Conservation (phyloP, 768 basidiomycete species). For the Mycena latifolia region DNA sequence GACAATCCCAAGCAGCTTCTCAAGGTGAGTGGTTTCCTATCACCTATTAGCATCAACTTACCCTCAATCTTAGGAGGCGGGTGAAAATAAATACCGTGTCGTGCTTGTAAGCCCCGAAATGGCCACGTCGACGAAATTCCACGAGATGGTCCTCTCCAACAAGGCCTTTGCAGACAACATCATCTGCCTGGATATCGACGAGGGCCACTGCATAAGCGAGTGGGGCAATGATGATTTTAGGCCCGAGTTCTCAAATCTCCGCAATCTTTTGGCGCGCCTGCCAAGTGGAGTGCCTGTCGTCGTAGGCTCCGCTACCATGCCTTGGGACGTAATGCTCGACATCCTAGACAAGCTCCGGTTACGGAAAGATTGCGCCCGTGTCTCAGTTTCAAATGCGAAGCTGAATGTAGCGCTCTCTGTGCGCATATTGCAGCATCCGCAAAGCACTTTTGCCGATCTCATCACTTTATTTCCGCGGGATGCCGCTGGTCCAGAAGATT, state of each 20-base stretch:
- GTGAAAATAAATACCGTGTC: conserved; percentile 27
- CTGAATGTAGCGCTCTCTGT: conserved; percentile 22
- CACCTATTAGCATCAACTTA: not conserved
- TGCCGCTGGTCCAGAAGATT: not conserved
- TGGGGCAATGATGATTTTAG: conserved; percentile 34
- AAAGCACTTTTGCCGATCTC: conserved; percentile 17
- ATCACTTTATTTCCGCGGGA: conserved; percentile 5
- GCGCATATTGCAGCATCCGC: conserved; percentile 24
- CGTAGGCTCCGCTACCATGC: conserved; percentile 15
- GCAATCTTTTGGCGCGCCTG: conserved; percentile 5
- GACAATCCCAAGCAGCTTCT: not conserved
- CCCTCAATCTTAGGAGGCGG: not conserved
- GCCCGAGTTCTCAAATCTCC: conserved; percentile 13
- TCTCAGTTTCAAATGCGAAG: conserved; percentile 22
- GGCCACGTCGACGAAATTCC: conserved; percentile 6
- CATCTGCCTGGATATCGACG: conserved; percentile 29
- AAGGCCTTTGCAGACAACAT: conserved; percentile 10
- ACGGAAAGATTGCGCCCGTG: conserved; percentile 1
- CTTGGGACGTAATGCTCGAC: conserved; percentile 16
- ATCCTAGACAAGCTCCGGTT: conserved; percentile 4
- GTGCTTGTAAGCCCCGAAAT: conserved; percentile 31
- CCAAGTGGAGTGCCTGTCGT: conserved; percentile 14
- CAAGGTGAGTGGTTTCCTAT: not conserved
- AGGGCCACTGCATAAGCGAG: conserved; percentile 37
- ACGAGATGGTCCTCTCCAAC: conserved; percentile 6